Conservation (phyloP, 1,284 basidiomycete species). For the Ceratobasidium sp. region DNA sequence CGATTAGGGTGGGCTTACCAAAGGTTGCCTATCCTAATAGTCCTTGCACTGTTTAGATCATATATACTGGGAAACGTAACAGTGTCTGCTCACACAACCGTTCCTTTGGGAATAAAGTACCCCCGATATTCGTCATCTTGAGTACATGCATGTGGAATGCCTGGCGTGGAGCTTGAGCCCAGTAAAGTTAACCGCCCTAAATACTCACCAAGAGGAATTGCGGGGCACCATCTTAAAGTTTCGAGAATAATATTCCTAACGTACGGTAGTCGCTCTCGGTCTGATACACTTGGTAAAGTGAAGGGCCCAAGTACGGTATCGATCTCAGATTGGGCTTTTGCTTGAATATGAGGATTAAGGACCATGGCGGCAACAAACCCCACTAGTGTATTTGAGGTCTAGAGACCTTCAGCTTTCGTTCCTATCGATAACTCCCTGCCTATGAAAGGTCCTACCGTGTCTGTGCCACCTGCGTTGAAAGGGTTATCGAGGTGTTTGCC, state of each 20-base stretch:
- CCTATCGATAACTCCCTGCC: not conserved
- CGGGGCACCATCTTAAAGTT: constrained; percentile 44
- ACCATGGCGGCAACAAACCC: constrained; percentile 44
- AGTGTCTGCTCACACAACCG: constrained; percentile 2
- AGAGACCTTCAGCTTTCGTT: not conserved
- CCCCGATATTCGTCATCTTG: not conserved
- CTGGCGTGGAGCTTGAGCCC: no score
- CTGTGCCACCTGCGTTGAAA: not conserved
- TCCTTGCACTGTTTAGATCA: no score
- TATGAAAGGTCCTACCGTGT: no score
- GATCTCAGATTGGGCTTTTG: constrained; percentile 44
- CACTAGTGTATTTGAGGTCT: constrained; percentile 41
- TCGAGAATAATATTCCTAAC: constrained; percentile 44
- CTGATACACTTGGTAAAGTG: constrained; percentile 41
- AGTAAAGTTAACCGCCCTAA: no score
- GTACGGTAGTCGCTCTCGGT: constrained; percentile 43
- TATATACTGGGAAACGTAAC: no score
- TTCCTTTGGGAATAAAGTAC: not conserved
- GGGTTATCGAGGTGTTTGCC: not conserved
- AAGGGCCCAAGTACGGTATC: constrained; percentile 44
- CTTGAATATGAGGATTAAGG: constrained; percentile 44
- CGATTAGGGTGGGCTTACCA: no score
- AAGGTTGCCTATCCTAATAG: no score
- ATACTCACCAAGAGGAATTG: constrained; percentile 23
- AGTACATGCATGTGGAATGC: not conserved